These are phyloP conservation scores for Sordariomycetes sp. DNA, from an alignment of 2,329 filamentous ascomycete genomes.

Conservation along the genomic window DNA sequence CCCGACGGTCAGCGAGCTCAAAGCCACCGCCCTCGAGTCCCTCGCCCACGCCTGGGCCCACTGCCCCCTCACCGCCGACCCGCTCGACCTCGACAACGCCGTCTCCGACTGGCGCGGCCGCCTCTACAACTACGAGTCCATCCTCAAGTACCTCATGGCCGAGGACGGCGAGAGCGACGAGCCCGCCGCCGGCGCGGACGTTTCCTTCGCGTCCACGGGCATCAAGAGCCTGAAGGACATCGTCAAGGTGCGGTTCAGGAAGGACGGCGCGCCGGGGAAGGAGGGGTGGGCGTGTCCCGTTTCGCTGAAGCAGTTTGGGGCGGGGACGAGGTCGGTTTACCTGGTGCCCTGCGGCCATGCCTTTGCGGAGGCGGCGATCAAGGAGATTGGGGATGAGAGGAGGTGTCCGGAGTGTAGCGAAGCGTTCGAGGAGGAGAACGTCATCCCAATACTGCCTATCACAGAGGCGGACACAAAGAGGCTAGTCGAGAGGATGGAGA, in stretches of 20 bases:
- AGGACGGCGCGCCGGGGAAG: slow-evolving; percentile 19
- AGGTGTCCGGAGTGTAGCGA: slow-evolving; percentile 64
- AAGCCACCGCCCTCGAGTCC: slow-evolving; percentile 77
- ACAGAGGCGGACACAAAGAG: slow-evolving; percentile 59
- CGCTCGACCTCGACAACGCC: slow-evolving; percentile 57
- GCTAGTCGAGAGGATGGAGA: slow-evolving; percentile 54
- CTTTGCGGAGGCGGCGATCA: slow-evolving; percentile 78
- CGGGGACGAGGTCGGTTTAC: slow-evolving; percentile 72
- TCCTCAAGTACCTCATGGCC: slow-evolving; percentile 54
- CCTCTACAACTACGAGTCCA: slow-evolving; percentile 89
- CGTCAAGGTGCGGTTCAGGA: slow-evolving; percentile 70
- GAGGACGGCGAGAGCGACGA: slow-evolving; percentile 37
- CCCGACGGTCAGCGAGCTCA: slow-evolving; percentile 75
- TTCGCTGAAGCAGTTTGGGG: slow-evolving; percentile 76
- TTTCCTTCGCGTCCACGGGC: slow-evolving; percentile 35
- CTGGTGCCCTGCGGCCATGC: slow-evolving; percentile 92
- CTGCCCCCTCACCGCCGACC: slow-evolving; percentile 75
- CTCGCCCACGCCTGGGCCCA: slow-evolving; percentile 79
- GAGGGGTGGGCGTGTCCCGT: slow-evolving; percentile 66
- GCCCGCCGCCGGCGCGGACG: slow-evolving; percentile 10
- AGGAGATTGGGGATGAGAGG: slow-evolving; percentile 55
- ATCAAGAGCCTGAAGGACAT: slow-evolving; percentile 80
- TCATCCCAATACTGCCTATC: slow-evolving; percentile 73
- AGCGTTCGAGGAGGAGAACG: slow-evolving; percentile 59
- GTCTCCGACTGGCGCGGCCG: slow-evolving; percentile 78